Conservation (phyloP, 495 filamentous ascomycete species). For the Penicillium desertorum region DNA sequence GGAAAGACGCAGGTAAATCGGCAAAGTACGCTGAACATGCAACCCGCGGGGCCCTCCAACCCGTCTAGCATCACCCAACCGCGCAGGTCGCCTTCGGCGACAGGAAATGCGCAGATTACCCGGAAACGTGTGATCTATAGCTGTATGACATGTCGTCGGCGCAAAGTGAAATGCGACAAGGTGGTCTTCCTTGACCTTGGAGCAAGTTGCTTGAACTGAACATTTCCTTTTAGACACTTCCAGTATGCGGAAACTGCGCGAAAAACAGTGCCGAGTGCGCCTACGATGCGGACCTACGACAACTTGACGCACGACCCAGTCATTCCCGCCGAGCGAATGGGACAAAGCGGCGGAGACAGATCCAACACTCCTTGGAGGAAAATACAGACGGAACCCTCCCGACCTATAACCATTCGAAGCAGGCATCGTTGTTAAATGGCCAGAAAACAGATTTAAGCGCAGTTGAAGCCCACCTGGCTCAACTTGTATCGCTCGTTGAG, state of each 20-base stretch:
- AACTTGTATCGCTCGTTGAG: slow-evolving; percentile 49
- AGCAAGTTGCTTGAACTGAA: background rate
- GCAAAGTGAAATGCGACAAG: slow-evolving; percentile 52
- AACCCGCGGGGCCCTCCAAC: background rate
- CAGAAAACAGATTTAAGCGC: slow-evolving; percentile 36
- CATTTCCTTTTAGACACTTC: slow-evolving; percentile 38
- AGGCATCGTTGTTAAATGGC: slow-evolving; percentile 23
- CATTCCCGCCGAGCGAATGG: slow-evolving; percentile 20
- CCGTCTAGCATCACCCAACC: background rate
- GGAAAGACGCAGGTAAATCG: background rate
- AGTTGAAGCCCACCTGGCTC: slow-evolving; percentile 46
- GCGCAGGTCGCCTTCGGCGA: too few species aligned
- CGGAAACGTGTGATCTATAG: slow-evolving; percentile 51
- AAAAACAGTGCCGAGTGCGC: slow-evolving; percentile 47
- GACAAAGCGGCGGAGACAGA: slow-evolving; percentile 39
- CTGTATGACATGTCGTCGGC: slow-evolving; percentile 49
- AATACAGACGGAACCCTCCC: slow-evolving; percentile 39
- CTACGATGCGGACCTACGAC: slow-evolving; percentile 40
- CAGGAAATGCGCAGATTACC: slow-evolving; percentile 45
- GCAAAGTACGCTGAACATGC: background rate
- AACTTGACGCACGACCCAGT: slow-evolving; percentile 16
- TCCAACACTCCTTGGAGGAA: slow-evolving; percentile 30
- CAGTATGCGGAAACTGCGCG: slow-evolving; percentile 47
- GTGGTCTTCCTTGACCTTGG: background rate
- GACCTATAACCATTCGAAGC: slow-evolving; percentile 33